phyloP scores from a whole-genome alignment of 805 yeast species.

The Yarrowia alimentaria region DNA sequence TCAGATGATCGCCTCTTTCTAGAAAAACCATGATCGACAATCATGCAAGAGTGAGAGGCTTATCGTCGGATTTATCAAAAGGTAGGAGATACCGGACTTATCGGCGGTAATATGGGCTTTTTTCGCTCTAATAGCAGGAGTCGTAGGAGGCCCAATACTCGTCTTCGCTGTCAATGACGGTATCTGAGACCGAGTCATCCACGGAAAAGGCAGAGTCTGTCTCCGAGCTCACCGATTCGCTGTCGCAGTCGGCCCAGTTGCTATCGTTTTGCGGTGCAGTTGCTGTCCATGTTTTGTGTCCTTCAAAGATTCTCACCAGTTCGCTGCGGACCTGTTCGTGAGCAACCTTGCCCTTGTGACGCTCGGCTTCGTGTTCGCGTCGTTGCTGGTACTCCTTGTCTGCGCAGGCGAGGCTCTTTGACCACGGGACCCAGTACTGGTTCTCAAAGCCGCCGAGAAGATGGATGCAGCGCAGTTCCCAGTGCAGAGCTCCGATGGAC shows the following conservation, averaged over 20 bases:
- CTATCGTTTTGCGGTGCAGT: too few species aligned
- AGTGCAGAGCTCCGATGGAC: slow-evolving; percentile 29
- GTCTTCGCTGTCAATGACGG: slow-evolving; percentile 12
- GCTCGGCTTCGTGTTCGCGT: neutral
- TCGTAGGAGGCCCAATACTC: slow-evolving; percentile 26
- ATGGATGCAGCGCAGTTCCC: slow-evolving; percentile 31
- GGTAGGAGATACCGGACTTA: too few species aligned
- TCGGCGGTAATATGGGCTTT: too few species aligned
- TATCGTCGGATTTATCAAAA: slow-evolving; percentile 3
- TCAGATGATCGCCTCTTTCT: too few species aligned
- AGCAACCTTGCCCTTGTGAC: slow-evolving; percentile 7
- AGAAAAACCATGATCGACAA: too few species aligned
- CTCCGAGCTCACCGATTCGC: too few species aligned
- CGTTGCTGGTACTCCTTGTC: slow-evolving; percentile 29
- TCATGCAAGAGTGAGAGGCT: too few species aligned
- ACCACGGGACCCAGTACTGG: slow-evolving; percentile 33
- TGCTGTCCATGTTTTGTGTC: too few species aligned
- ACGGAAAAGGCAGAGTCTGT: too few species aligned
- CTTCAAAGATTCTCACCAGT: slow-evolving; percentile 6
- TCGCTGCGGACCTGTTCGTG: slow-evolving; percentile 1
- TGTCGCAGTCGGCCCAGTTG: too few species aligned
- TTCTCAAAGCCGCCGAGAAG: slow-evolving; percentile 34
- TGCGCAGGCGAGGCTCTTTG: slow-evolving; percentile 29
- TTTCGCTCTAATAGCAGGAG: slow-evolving; percentile 1
- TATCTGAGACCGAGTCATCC: slow-evolving; percentile 1